These are phyloP conservation scores for Chenopodium suecicum DNA, from an alignment of 148 eudicot species.

Conservation along the genomic window DNA sequence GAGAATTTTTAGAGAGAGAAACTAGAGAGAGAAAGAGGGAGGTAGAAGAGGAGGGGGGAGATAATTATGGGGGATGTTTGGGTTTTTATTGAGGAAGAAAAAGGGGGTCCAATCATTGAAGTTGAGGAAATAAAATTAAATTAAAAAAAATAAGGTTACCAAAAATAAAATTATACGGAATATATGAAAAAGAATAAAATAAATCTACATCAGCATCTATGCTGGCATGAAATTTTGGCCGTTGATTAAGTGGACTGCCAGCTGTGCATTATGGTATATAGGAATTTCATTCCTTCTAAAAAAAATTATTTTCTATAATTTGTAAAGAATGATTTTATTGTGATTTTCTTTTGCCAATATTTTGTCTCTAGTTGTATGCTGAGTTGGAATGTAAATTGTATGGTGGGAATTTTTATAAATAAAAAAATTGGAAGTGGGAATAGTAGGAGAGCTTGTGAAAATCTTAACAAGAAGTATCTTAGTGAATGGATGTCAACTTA, in stretches of 20 bases:
- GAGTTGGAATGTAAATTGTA: conserved; percentile 1
- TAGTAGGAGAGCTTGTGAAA: neutral
- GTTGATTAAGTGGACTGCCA: conserved; percentile 28
- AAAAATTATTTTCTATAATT: neutral
- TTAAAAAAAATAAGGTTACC: neutral
- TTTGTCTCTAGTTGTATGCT: conserved; percentile 9
- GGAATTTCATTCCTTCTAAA: conserved; percentile 7
- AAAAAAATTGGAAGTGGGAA: neutral
- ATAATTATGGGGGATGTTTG: neutral
- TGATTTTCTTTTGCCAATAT: neutral
- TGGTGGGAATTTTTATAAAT: neutral
- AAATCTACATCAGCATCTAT: conserved; percentile 31
- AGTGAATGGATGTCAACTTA: neutral
- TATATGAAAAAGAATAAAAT: neutral
- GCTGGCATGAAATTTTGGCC: conserved; percentile 29
- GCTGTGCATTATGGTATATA: neutral
- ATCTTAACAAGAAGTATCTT: neutral
- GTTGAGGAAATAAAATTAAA: neutral
- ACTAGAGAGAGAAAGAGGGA: conserved; percentile 16
- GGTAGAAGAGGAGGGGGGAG: neutral
- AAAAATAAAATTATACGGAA: too few species aligned
- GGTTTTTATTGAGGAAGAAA: conserved; percentile 20
- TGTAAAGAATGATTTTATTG: neutral
- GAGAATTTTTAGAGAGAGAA: conserved; percentile 16
- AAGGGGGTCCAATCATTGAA: conserved; percentile 30